Conservation (phyloP, 73 alveolate species). For the Tetrahymena elliotti region DNA sequence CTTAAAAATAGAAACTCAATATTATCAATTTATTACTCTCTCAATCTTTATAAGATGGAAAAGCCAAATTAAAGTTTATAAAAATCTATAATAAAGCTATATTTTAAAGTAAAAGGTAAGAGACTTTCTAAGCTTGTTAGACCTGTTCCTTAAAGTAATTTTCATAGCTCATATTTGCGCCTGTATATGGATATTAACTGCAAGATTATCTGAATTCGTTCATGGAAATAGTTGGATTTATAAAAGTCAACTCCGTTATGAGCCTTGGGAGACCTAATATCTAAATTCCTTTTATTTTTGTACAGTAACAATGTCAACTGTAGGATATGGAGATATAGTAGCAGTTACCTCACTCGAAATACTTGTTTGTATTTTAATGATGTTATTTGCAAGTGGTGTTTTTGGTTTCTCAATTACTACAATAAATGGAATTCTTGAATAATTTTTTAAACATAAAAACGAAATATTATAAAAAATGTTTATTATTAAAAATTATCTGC, state of each 20-base stretch:
- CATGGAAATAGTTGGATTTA: slow-evolving; percentile 1
- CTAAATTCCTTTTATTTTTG: slow-evolving; percentile 21
- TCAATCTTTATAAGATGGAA: not conserved
- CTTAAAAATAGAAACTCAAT: not conserved
- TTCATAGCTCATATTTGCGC: slow-evolving; percentile 39
- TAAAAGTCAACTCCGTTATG: not conserved
- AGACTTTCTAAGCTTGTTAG: not conserved
- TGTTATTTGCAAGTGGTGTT: slow-evolving; percentile 25
- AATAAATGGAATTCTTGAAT: slow-evolving; percentile 35
- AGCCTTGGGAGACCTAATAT: slow-evolving; percentile 12
- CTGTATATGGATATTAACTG: slow-evolving; percentile 28
- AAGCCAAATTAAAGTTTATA: not conserved
- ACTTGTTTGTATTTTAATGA: slow-evolving; percentile 14
- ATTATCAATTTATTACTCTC: not conserved
- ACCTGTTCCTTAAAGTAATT: not conserved
- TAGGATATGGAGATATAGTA: slow-evolving; percentile 42
- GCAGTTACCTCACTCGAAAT: slow-evolving; percentile 12
- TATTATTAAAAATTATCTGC: not conserved
- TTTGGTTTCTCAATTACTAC: slow-evolving; percentile 24
- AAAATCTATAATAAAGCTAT: not conserved
- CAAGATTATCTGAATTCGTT: not conserved
- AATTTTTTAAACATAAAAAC: slow-evolving; percentile 44
- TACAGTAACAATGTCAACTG: slow-evolving; percentile 27
- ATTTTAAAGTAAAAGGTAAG: not conserved
- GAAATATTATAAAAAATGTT: slow-evolving; percentile 51